Evolutionary conservation across 2,329 filamentous ascomycete species (phyloP), one percentile per base, ranked within the genome.

Genomic region (Paramyrothecium sp.): DNA sequence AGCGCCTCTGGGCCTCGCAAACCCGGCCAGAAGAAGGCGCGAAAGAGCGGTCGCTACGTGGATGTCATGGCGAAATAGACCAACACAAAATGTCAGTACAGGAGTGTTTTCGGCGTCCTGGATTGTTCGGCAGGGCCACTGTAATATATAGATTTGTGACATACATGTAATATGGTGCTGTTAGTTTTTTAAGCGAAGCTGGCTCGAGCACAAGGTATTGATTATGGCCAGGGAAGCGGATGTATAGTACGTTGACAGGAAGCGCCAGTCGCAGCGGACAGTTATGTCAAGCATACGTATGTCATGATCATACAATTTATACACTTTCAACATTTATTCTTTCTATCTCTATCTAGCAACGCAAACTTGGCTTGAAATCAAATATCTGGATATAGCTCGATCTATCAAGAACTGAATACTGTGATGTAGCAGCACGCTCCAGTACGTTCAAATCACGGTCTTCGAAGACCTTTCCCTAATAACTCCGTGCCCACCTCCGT

Each of bases 21-120:
- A 65, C 78, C 81, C 5, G 81, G 81, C 1, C 76, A 68, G 62
- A 90, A 86, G 72, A 91, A 89, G 72, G 80, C 84, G 67, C 91
- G 92, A 79, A 97, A 92, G 80, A 87, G 89, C 21, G 89, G 92
- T 30, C 81, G 93, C 26, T 99, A 99, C 79, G 88, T 99, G 30
- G 95, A 99, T 81, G 92, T 99, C 59, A 97, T 98, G 92, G 90
- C 89, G 11, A 88, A 91, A 68, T 83, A 75, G 38, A 44, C 13
- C 5, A 44, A 44, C 4, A 7, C 5, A 44, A 16, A 44, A 44
- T 4, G n/a, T 19, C n/a, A 12, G 13, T 12, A 44, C 5, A 19
- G 5, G 38, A 3, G 5, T 16, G n/a, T 16, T 7, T 17, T 44
- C n/a, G 38, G 38, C 38, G 38, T 44, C 13, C 13, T 17, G 38